Base-by-base conservation (phyloP, 805 yeast species). In the Candida stauntonica region DNA sequence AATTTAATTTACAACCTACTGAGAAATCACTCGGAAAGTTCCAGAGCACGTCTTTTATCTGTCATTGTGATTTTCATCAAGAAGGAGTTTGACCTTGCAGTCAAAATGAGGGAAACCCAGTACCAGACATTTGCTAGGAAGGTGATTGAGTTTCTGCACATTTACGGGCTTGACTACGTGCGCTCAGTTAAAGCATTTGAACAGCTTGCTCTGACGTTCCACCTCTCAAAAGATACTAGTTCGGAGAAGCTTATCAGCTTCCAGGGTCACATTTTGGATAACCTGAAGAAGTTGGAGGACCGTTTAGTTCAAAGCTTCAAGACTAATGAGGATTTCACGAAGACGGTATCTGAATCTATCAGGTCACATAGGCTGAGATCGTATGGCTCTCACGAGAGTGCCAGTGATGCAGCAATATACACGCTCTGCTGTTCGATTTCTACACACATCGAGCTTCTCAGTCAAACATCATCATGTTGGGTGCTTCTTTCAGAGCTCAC, bases 381-480 rank as follows among this genome's bases (percentile, higher is more conserved):
- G 11, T 17, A 41, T 23, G 44, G 43, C 0, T 12, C 38, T 1
- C 30, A 42, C 5, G 42, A 41, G 3, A 26, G 34, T 7, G 17
- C 44, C 7, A 8, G 36, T 11, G 52, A 47, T 13, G 50, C 56
- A 1, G 50, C 48, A 28, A 14, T 51, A 1, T 51, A 43, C 29
- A 26, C 48, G 9, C 9, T 53, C 2, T 48, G 51, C 17, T 48
- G 52, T 17, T 38, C 45, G 3, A 33, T 50, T 2, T 51, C 56
- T 2, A 35, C 42, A 5, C 52, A 50, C 31, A 33, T 52, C 24
- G 47, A 48, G 9, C 7, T 39, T 11, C 17, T 47, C 7, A 26
- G 14, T 3, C 29, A 17, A 13, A 35, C 39, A 15, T 32, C 54
- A 7, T 45, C 49, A 5, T 46, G 50, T 16, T 51, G 55, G 54